Evolutionary conservation across 331 rosid genomes (phyloP).

Genomic region (Quercus lobata): DNA sequence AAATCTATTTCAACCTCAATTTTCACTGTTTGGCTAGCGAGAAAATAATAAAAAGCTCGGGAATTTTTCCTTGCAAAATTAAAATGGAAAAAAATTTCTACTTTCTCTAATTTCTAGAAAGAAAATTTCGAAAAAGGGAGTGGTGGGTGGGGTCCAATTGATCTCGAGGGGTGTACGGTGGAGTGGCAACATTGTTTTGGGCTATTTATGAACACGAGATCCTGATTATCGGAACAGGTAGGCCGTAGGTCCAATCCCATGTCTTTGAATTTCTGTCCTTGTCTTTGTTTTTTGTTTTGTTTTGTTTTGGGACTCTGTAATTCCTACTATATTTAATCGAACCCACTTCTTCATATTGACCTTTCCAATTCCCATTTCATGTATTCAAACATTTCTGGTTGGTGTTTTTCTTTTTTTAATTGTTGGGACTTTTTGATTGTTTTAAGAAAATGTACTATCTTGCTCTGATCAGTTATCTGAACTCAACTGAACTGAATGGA

Average conservation of each 20-base stretch:
- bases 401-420: neutral
- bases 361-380: constrained; percentile 9
- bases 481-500: neutral
- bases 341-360: neutral
- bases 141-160: constrained; percentile 37
- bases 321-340: neutral
- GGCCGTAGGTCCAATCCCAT: constrained; percentile 40
- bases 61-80: no score
- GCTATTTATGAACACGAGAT: constrained; percentile 72
- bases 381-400: neutral
- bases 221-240: constrained; percentile 44
- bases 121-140: neutral
- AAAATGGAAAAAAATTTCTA: no score
- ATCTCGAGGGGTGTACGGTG: constrained; percentile 38
- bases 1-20: no score
- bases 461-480: neutral
- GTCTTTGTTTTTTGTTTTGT: constrained; percentile 15
- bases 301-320: neutral
- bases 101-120: no score
- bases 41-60: no score
- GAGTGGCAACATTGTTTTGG: constrained; percentile 32
- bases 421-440: neutral
- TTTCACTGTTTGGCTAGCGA: no score
- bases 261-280: neutral
- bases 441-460: neutral